These are phyloP conservation scores for Ophiostoma sp. DNA, from an alignment of 2,329 filamentous ascomycete species.

Conservation along the genomic window DNA sequence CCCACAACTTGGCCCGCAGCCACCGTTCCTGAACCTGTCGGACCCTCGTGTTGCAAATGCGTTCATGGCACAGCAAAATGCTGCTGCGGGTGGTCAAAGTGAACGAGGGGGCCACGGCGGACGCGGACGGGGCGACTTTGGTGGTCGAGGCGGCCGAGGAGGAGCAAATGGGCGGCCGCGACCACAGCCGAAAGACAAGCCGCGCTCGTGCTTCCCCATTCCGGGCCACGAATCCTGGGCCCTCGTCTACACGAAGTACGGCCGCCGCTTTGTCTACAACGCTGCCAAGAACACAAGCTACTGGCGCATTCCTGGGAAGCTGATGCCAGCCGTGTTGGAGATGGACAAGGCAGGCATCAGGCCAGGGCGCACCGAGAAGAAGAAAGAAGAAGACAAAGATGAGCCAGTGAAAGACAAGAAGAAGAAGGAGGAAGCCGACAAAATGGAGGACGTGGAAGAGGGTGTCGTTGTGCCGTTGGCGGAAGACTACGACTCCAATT, in stretches of 20 bases:
- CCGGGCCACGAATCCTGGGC: conserved; percentile 83
- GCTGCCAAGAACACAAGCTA: conserved; percentile 78
- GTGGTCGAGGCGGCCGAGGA: conserved; percentile 22
- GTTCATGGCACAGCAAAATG: conserved; percentile 49
- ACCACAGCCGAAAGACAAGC: conserved; percentile 70
- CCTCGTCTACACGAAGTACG: conserved; percentile 86
- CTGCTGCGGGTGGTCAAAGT: not conserved
- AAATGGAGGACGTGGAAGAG: not conserved
- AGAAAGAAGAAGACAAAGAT: not conserved
- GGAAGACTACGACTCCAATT: conserved; percentile 61
- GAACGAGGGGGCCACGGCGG: conserved; percentile 21
- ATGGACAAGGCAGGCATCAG: conserved; percentile 66
- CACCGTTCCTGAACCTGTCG: conserved; percentile 40
- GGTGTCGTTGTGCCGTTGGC: conserved; percentile 7
- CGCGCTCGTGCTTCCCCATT: conserved; percentile 71
- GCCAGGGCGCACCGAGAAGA: not conserved
- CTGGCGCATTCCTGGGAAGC: conserved; percentile 87
- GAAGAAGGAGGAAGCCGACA: not conserved
- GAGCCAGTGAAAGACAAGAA: not conserved
- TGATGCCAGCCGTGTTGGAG: conserved; percentile 70
- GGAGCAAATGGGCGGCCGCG: conserved; percentile 50
- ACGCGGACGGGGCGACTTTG: not conserved
- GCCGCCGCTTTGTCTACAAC: conserved; percentile 86
- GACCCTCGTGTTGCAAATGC: conserved; percentile 55
- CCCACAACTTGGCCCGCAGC: conserved; percentile 36